Base-by-base conservation (phyloP, 768 basidiomycete genomes). In the Nidula microcarpa region DNA sequence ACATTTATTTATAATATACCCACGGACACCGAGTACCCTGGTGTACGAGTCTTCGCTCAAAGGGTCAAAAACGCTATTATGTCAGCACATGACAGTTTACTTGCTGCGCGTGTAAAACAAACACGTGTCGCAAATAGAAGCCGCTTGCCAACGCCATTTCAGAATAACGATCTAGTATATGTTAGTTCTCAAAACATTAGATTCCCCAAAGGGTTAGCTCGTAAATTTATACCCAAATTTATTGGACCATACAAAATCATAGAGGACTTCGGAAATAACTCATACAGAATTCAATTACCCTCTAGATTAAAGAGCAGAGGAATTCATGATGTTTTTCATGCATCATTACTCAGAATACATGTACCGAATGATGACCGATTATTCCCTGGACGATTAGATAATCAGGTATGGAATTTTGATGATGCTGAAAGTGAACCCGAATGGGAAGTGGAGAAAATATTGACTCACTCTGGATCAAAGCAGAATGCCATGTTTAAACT, bases 291-390 rank as follows among this genome's bases (percentile, higher is more conserved):
- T 46, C 39, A 54, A 39, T 18, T 47, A 51, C 7, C 34, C 33
- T 10, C 23, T 33, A 36, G 34, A 32, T 54, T 67, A 3, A 57
- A 56, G 16, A 64, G 51, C 3, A 16, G 46, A 13, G 63, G 53
- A 14, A 55, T 69, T 3, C 64, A 66, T 50, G 64, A 67, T 5
- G 65, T 60, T 0, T 76, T 74, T 55, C 73, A 77, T 48, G 56
- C 64, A 1, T 68, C 66, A 1, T 55, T 69, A 30, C 60, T 76
- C 0, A 14, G 56, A 0, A 58, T 53, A 3, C 64, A 65, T 45
- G 14, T 55, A 3, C 54, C 67, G 0, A 76, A 75, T 54, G 65
- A 76, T 51, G 49, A 62, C 35, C 1, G 18, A 0, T 48, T 62
- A 0, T 77, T 75, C 52, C 73, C 74, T 0, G 57, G 58, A 0